Evolutionary conservation across 2,329 filamentous ascomycete species (phyloP).

Genomic region (Pseudocercospora fijiensis): DNA sequence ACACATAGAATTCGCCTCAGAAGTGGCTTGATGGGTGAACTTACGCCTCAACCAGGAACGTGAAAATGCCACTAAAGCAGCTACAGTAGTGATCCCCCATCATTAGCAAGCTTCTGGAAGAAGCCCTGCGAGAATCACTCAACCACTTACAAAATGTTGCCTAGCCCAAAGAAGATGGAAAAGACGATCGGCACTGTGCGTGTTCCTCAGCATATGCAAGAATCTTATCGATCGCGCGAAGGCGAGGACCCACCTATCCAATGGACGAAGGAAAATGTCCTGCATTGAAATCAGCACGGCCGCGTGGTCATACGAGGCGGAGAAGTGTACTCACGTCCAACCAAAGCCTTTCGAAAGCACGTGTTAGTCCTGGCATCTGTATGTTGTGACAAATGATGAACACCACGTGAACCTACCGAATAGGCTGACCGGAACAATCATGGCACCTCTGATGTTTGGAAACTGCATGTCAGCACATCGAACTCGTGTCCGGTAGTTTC

Average conservation of each 20-base stretch:
- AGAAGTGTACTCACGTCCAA: slow-evolving; percentile 24
- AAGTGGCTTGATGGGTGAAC: background rate
- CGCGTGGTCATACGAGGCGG: slow-evolving; percentile 16
- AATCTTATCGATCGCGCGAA: slow-evolving; percentile 16
- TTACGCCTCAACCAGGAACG: slow-evolving; percentile 25
- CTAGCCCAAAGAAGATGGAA: slow-evolving; percentile 47
- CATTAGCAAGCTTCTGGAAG: background rate
- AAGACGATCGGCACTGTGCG: slow-evolving; percentile 51
- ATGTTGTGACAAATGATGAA: slow-evolving; percentile 12
- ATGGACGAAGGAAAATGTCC: slow-evolving; percentile 16
- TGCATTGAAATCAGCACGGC: slow-evolving; percentile 1
- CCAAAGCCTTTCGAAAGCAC: slow-evolving; percentile 19
- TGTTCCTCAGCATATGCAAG: slow-evolving; percentile 22
- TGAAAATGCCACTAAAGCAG: slow-evolving; percentile 23
- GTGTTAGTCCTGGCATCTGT: slow-evolving; percentile 17
- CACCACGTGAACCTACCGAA: slow-evolving; percentile 59
- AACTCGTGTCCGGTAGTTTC: slow-evolving; percentile 2
- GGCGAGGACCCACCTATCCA: slow-evolving; percentile 22
- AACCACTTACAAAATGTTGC: slow-evolving; percentile 39
- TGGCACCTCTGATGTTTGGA: slow-evolving; percentile 54
- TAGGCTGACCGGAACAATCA: slow-evolving; percentile 75
- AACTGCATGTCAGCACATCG: slow-evolving; percentile 16
- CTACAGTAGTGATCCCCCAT: slow-evolving; percentile 7
- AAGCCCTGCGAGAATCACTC: slow-evolving; percentile 4
- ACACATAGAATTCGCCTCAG: slow-evolving; percentile 2